Evolutionary conservation across 305 asterid species (phyloP), one percentile per base, ranked within the genome.

Genomic region (Ilex paraguariensis): DNA sequence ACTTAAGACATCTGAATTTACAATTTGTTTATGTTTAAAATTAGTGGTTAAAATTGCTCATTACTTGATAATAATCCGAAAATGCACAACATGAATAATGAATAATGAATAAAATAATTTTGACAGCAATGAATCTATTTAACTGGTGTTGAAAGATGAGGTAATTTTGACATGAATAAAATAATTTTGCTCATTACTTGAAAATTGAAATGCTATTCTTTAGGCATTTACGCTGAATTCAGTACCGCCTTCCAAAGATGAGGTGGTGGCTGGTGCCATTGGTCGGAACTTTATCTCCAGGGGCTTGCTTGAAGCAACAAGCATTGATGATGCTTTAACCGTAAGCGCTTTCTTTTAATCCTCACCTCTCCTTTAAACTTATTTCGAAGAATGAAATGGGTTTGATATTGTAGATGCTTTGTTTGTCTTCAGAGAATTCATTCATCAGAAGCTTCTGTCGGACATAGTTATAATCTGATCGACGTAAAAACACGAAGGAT

Each of bases 141-240:
- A 21, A 21, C 28, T 21, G 28, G 28, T 21, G 28, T 21, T 1
- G 28, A 21, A 21, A 21, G 28, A 21, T 21, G 28, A 21, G 28
- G 28, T 21, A 21, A 21, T 21, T 21, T 21, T 21, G 28, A 21
- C 28, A 21, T 2, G 28, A 21, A 21, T 21, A 21, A 1, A 21
- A 21, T 21, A 21, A 21, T 21, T 21, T 21, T 21, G 28, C 28
- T 21, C 28, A 21, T 21, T 21, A 21, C 28, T 21, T 21, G 28
- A 21, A 21, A 21, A 21, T 21, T 21, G 28, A 21, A 21, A 21
- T 21, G 28, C 28, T 21, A 21, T 21, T 21, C 28, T 21, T 21
- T 1, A 87, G 97, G 95, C 94, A 8, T 89, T 87, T 56, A 87
- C 95, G 10, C 62, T 89, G 77, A 89, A 89, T 60, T 83, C 95